Base-by-base conservation (phyloP, 306 rosid genomes). In the Prunus padus region DNA sequence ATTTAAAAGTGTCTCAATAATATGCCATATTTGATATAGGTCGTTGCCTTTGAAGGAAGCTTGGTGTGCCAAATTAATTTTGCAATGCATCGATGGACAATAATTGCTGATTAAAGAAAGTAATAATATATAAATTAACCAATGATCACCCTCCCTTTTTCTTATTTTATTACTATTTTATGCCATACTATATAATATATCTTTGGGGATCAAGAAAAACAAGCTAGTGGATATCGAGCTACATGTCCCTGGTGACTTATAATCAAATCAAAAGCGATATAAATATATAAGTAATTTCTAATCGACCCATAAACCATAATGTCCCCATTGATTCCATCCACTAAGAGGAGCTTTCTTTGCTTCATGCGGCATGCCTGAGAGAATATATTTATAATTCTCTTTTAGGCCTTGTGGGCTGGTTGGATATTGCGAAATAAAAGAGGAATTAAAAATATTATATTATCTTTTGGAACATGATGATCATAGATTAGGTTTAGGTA, bases 291-390 rank as follows among this genome's bases (percentile, higher is more conserved):
- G n/a, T n/a, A n/a, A n/a, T n/a, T n/a, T n/a, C n/a, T n/a, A n/a
- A n/a, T n/a, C n/a, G n/a, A 37, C 42, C 42, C 40, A 76, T 22
- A 59, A 72, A 56, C 67, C 25, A 37, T 47, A n/a, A 70, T 49
- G 68, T 47, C 15, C 7, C 23, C 50, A 12, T 54, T 25, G 19
- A 69, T 80, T 81, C 74, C 74, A 57, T 81, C 74, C 74, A 57
- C 75, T 13, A 56, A 23, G 45, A 8, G 47, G 50, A 61, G 63
- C 57, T 78, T 75, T 82, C 40, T 54, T 65, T 18, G 31, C 57
- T 52, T 75, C 31, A 13, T 18, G 71, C 47, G 6, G 3, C 78
- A 72, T 66, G 81, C 72, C 71, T 55, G 59, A 78, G 46, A 65
- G 25, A 23, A 47, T 14, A 57, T 25, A 50, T n/a, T n/a, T 4